Evolutionary conservation across 2,329 filamentous ascomycete genomes (phyloP).

Genomic region (Arthrobotrys musiformis): DNA sequence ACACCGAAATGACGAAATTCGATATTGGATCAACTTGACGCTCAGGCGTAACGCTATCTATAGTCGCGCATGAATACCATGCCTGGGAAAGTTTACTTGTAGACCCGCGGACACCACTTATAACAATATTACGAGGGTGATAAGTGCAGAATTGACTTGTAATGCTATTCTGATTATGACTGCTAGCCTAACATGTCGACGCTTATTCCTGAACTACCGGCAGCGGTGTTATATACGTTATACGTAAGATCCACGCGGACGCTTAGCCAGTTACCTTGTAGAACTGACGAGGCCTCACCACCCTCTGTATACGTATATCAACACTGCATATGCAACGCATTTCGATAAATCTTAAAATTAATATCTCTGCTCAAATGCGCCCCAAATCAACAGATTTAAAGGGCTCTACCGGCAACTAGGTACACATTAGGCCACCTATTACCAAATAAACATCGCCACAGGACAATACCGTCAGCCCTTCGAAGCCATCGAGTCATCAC

Average conservation of each 20-base stretch:
- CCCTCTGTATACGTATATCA: neutral
- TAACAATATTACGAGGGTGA: too few relatives aligned
- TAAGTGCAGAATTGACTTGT: too few relatives aligned
- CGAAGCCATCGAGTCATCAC: too few relatives aligned
- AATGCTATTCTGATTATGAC: neutral
- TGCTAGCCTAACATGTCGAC: neutral
- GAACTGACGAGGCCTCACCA: conserved; percentile 15
- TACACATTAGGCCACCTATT: neutral
- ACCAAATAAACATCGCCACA: neutral
- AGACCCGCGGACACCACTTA: too few relatives aligned
- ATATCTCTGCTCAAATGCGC: too few relatives aligned
- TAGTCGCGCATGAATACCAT: too few relatives aligned
- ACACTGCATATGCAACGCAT: neutral
- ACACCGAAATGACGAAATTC: neutral
- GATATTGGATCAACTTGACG: neutral
- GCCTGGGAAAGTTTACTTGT: too few relatives aligned
- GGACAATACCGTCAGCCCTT: neutral
- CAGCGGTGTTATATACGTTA: neutral
- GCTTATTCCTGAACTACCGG: neutral
- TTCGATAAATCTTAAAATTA: neutral
- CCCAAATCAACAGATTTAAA: too few relatives aligned
- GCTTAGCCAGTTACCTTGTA: neutral
- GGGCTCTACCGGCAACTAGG: neutral
- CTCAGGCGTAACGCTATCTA: neutral
- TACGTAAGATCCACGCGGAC: conserved; percentile 23